phyloP scores from a whole-genome alignment of 257 asterid species.

The Ocimum tenuiflorum region DNA sequence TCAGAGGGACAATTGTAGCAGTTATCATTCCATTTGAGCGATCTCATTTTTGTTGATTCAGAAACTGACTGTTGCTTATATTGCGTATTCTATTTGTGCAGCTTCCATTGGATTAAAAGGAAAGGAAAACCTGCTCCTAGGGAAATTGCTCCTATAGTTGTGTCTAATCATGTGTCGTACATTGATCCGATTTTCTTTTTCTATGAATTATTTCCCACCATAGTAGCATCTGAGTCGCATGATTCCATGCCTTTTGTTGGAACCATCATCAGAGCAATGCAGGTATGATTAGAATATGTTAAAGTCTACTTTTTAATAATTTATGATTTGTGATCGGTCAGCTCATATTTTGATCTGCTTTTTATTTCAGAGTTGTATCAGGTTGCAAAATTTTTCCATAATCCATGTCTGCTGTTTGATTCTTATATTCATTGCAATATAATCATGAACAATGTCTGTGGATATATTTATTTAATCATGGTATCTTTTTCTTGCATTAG shows the following conservation, averaged over 20 bases:
- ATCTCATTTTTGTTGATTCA: neutral
- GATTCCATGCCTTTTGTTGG: slow-evolving; percentile 98
- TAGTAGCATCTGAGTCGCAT: slow-evolving; percentile 88
- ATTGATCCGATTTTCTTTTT: slow-evolving; percentile 91
- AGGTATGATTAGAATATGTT: slow-evolving; percentile 42
- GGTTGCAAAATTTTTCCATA: neutral
- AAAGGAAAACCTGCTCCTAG: slow-evolving; percentile 92
- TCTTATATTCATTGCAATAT: neutral
- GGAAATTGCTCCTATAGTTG: slow-evolving; percentile 87
- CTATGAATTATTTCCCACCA: slow-evolving; percentile 89
- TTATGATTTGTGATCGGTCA: neutral
- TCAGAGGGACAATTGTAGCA: neutral
- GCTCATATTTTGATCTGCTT: neutral
- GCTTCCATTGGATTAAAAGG: slow-evolving; percentile 92
- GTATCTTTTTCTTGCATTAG: slow-evolving; percentile 32
- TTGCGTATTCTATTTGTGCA: slow-evolving; percentile 28
- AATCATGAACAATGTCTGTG: neutral
- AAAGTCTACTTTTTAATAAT: neutral
- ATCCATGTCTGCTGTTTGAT: neutral
- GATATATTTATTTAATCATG: slow-evolving; percentile 14
- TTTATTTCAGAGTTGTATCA: neutral
- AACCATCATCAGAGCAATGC: slow-evolving; percentile 98
- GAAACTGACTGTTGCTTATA: slow-evolving; percentile 14
- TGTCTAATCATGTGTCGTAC: slow-evolving; percentile 90
- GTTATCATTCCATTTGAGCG: neutral